Evolutionary conservation across 2,329 filamentous ascomycete species (phyloP).

Genomic region (Chaetomiaceae sp.): DNA sequence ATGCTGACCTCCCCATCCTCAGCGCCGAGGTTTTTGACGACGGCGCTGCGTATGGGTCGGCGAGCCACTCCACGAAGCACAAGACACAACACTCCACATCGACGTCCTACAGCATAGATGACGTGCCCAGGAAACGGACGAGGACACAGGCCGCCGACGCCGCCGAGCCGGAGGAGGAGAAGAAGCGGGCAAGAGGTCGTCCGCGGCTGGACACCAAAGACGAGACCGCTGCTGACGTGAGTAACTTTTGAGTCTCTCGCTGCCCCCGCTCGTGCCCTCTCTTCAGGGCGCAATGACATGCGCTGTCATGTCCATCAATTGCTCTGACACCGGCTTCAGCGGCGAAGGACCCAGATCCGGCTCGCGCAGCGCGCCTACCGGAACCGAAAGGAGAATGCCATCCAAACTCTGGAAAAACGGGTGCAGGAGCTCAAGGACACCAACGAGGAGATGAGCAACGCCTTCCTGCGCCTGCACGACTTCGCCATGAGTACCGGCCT

Average conservation of each 20-base stretch:
- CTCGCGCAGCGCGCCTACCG: conserved; percentile 81
- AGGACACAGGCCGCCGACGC: conserved; percentile 26
- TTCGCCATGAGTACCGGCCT: conserved; percentile 53
- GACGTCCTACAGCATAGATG: background rate
- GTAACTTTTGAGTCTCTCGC: conserved; percentile 32
- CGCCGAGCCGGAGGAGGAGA: conserved; percentile 37
- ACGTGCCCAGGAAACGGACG: conserved; percentile 30
- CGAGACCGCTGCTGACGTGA: conserved; percentile 70
- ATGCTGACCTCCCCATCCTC: conserved; percentile 38
- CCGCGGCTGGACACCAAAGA: conserved; percentile 72
- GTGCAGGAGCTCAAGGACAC: conserved; percentile 63
- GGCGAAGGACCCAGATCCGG: conserved; percentile 79
- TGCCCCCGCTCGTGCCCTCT: background rate
- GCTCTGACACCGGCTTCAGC: conserved; percentile 39
- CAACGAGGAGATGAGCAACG: conserved; percentile 67
- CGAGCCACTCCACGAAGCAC: conserved; percentile 17
- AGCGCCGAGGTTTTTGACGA: conserved; percentile 42
- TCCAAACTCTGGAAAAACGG: conserved; percentile 63
- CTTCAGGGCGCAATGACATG: too few relatives aligned
- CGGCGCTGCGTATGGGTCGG: conserved; percentile 23
- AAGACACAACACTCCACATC: background rate
- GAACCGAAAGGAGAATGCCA: conserved; percentile 76
- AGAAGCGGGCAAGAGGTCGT: conserved; percentile 62
- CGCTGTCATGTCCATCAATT: background rate
- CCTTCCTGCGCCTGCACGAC: conserved; percentile 63